These are phyloP conservation scores for Taiozyma sp. DNA, from an alignment of 1,139 yeast species.

Conservation along the genomic window DNA sequence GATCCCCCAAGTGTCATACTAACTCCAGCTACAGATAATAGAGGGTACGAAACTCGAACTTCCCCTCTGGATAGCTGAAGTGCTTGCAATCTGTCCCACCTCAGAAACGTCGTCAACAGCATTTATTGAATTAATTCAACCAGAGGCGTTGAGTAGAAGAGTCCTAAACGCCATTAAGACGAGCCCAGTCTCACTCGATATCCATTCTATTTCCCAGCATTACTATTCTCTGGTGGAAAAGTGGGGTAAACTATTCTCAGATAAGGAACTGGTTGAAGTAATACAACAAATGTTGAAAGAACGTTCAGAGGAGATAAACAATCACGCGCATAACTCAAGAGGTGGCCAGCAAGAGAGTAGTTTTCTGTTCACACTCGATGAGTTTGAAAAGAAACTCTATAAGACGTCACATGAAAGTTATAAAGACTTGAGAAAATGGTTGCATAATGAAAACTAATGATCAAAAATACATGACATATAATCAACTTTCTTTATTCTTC, in stretches of 20 bases:
- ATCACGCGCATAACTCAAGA: constrained; percentile 55
- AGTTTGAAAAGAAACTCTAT: constrained; percentile 62
- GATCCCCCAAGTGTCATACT: neutral
- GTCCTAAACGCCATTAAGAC: constrained; percentile 81
- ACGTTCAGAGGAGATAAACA: constrained; percentile 67
- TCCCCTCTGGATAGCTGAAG: constrained; percentile 87
- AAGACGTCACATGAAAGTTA: constrained; percentile 54
- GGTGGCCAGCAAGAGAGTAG: constrained; percentile 32
- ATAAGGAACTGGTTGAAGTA: constrained; percentile 53
- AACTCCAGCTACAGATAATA: constrained; percentile 29
- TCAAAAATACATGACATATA: constrained; percentile 1
- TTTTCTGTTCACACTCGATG: constrained; percentile 65
- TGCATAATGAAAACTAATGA: constrained; percentile 30
- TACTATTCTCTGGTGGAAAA: constrained; percentile 65
- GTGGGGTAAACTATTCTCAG: constrained; percentile 70
- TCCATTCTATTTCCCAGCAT: constrained; percentile 60
- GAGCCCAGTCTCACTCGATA: constrained; percentile 59
- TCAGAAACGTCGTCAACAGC: constrained; percentile 32
- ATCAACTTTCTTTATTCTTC: neutral
- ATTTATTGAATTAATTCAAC: constrained; percentile 65
- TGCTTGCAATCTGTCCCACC: constrained; percentile 52
- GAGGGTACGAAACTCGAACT: constrained; percentile 68
- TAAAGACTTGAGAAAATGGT: constrained; percentile 62
- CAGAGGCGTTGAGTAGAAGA: constrained; percentile 56
- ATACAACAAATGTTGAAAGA: constrained; percentile 49